Base-by-base conservation (phyloP, 2,329 filamentous ascomycete genomes). In the Chrysosporium queenslandicum region DNA sequence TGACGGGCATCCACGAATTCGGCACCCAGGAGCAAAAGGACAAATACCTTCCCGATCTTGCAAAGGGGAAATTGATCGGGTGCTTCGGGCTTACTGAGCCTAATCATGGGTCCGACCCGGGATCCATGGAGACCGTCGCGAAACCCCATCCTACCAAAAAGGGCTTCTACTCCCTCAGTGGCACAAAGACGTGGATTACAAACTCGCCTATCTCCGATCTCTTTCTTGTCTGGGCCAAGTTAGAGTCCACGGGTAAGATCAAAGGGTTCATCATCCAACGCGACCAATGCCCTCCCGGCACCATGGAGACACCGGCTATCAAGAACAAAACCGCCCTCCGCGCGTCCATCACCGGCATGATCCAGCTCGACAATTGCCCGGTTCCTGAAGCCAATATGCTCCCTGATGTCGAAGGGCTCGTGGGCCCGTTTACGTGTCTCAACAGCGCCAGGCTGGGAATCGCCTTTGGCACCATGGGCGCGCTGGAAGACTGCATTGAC, bases 271-370 rank as follows among this genome's bases (percentile, higher is more conserved):
- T 96, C 45, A 78, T 98, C 29, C 89, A 98, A 70, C 80, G 91
- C 59, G 81, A 82, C 60, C 78, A 87, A 60, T 94, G 90, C 63
- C 90, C 90, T 1, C 76, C 87, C 0, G 91, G 92, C 2, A 94
- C 90, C 0, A 76, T 98, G 12, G 88, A 92, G 68, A 98, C 92
- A 4, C 92, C 92, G 1, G 74, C 86, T 11, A 85, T 98, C 68
- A 94, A 94, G 75, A 81, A 97, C 74, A 98, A 98, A 78, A 96
- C 86, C 56, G 92, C 90, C 1, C 80, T 98, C 29, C 79, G 92
- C 54, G 92, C 92, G 11, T 94, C 87, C 11, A 86, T 96, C 58
- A 98, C 92, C 0, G 92, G 92, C 53, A 97, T 97, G 92, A 96
- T 98, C 59, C 89, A 95, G 61, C 78, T 98, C 64, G 91, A 96